Base-by-base conservation (phyloP, 2,329 filamentous ascomycete species). In the Thyridium curvatum region DNA sequence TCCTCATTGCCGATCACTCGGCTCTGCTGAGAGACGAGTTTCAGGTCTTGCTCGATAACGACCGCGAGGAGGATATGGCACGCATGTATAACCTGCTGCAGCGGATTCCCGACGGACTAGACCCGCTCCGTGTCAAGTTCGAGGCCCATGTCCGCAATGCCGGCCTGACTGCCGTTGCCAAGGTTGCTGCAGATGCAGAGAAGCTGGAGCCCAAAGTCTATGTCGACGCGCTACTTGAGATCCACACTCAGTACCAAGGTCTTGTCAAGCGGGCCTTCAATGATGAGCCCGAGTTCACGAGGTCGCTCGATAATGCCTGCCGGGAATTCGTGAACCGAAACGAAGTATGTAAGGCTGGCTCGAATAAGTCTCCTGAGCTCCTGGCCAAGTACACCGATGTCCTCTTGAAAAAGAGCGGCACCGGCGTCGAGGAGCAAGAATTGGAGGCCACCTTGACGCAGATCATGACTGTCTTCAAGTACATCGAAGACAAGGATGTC, bases 381-480 rank as follows among this genome's bases (percentile, higher is more conserved):
- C 72, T 98, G 30, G 91, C 93, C 58, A 95, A 95, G 64, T 97
- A 98, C 60, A 87, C 90, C 26, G 93, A 98, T 60, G 82, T 89
- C 9, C 69, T 98, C 26, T 71, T 98, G 37, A 91, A 93, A 63
- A 96, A 95, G 72, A 91, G 87, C 49, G 86, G 85, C 21, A 94
- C 90, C 51, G 88, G 89, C 52, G 87, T 89, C 12, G 93, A 97
- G 57, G 93, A 98, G 57, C 84, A 86, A 26, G 91, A 98, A 55
- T 75, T 97, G 52, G 93, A 98, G 65, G 83, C 84, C 49, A 84
- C 88, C 26, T 70, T 97, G 21, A 81, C 79, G 15, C 87, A 96
- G 60, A 93, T 98, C 53, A 98, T 98, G 93, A 96, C 91, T 2
- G 88, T 98, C 40, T 98, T 98, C 78, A 97, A 97, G 69, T 98